These are phyloP conservation scores for Serendipita sp. DNA, from an alignment of 768 basidiomycete genomes.

Conservation along the genomic window DNA sequence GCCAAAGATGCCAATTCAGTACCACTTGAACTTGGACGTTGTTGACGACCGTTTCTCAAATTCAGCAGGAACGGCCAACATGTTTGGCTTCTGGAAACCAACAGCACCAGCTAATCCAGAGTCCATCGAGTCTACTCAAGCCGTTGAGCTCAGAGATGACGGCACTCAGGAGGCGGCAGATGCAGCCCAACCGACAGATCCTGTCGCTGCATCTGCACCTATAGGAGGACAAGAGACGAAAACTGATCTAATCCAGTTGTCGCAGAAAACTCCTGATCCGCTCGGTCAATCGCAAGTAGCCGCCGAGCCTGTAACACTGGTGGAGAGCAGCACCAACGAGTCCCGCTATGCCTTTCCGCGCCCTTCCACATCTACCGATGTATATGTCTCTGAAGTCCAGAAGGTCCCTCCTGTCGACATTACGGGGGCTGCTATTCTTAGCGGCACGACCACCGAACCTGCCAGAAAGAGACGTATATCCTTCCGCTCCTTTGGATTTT, in stretches of 20 bases:
- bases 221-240: not conserved
- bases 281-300: not conserved
- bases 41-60: not conserved
- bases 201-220: not conserved
- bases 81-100: constrained; percentile 1
- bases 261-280: not conserved
- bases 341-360: not conserved
- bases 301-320: not conserved
- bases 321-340: not conserved
- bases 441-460: constrained; percentile 8
- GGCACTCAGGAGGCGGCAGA: not conserved
- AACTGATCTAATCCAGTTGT: not conserved
- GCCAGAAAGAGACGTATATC: constrained; percentile 25
- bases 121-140: too few species aligned
- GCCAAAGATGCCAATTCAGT: not conserved
- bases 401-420: not conserved
- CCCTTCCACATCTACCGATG: not conserved
- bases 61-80: not conserved
- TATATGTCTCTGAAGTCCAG: constrained; percentile 1
- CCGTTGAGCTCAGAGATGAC: not conserved
- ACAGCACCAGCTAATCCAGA: not conserved
- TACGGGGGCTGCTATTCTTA: not conserved
- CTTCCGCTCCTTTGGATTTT: constrained; percentile 29
- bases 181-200: not conserved
- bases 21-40: constrained; percentile 18